These are phyloP conservation scores for Murraya koenigii DNA, from an alignment of 345 rosid genomes.

Conservation along the genomic window DNA sequence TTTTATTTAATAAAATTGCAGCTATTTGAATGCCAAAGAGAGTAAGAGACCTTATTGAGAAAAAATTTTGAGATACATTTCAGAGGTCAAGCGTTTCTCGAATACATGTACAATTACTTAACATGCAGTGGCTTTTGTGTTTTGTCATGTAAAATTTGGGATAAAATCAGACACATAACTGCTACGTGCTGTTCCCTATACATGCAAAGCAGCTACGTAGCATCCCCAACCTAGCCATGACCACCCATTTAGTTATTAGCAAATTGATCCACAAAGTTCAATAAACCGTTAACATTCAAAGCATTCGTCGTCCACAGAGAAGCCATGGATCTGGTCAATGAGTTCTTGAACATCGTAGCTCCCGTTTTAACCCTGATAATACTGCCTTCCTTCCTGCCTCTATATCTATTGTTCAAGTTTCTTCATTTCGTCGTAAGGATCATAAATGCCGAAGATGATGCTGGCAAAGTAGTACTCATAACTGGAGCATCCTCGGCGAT, in stretches of 20 bases:
- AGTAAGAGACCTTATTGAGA: too few species aligned
- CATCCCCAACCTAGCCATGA: background rate
- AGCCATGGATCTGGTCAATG: conserved; percentile 35
- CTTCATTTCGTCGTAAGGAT: conserved; percentile 19
- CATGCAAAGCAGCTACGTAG: conserved; percentile 30
- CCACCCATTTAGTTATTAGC: background rate
- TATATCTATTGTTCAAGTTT: conserved; percentile 35
- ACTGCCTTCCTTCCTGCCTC: conserved; percentile 42
- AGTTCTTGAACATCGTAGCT: conserved; percentile 27
- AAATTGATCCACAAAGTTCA: background rate
- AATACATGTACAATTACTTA: too few species aligned
- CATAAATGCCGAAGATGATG: conserved; percentile 40
- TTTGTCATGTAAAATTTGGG: background rate
- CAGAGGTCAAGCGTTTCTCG: too few species aligned
- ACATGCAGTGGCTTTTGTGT: background rate
- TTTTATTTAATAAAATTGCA: too few species aligned
- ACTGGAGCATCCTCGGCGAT: conserved; percentile 73
- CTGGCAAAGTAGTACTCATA: conserved; percentile 65
- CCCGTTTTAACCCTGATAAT: conserved; percentile 24
- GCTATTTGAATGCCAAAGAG: too few species aligned
- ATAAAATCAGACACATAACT: background rate
- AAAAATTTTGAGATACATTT: too few species aligned
- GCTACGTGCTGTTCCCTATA: conserved; percentile 21
- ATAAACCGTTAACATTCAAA: background rate
- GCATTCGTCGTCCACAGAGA: background rate